A percentile compares a stretch with the other conserved stretches of the same genome.
Conservation (phyloP, 2,329 filamentous ascomycete genomes). For the Monilinia laxa region DNA sequence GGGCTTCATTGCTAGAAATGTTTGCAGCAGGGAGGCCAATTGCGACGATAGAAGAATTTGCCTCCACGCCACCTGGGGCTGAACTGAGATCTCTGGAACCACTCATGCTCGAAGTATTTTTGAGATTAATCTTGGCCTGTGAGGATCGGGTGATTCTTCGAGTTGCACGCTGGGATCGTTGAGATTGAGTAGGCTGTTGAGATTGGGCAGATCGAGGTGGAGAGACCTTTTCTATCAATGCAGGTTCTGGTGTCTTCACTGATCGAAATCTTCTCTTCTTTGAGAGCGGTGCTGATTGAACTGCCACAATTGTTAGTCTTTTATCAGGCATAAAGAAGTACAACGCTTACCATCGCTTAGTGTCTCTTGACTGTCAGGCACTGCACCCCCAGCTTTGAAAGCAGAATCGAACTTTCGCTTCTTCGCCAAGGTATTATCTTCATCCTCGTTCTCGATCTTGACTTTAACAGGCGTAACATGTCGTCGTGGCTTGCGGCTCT, state of each 20-base stretch:
- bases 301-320: background rate
- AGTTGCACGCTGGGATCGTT: background rate
- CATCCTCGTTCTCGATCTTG: background rate
- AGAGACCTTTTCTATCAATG: background rate
- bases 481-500: background rate
- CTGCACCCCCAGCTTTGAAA: slow-evolving; percentile 25
- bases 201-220: background rate
- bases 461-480: background rate
- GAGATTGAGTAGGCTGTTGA: background rate
- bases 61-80: background rate
- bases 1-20: slow-evolving; percentile 16
- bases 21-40: background rate
- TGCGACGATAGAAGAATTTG: background rate
- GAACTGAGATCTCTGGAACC: background rate
- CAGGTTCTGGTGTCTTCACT: slow-evolving; percentile 18
- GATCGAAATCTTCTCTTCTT: slow-evolving; percentile 28
- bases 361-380: slow-evolving; percentile 33
- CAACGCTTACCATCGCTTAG: slow-evolving; percentile 21
- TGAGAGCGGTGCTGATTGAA: slow-evolving; percentile 12
- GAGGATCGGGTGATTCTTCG: slow-evolving; percentile 6
- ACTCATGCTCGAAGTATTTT: slow-evolving; percentile 5
- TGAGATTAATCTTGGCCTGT: slow-evolving; percentile 24
- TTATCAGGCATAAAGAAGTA: background rate
- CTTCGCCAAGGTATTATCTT: slow-evolving; percentile 9
- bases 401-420: slow-evolving; percentile 32